Evolutionary conservation across 305 asterid genomes (phyloP).

Genomic region (Fraxinus ornus): DNA sequence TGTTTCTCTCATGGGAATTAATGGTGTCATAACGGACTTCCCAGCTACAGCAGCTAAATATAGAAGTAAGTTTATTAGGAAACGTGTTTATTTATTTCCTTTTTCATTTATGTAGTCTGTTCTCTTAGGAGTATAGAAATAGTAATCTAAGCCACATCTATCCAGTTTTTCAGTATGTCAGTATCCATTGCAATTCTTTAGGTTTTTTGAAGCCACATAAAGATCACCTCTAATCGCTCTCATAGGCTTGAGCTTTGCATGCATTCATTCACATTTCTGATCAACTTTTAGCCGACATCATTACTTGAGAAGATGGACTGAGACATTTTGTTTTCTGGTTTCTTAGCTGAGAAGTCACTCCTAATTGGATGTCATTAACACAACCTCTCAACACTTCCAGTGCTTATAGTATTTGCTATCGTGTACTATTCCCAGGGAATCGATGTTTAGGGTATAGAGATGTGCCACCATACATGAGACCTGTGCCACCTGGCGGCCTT

Average conservation of each 20-base stretch:
- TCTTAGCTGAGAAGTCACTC: background rate
- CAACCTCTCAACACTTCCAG: background rate
- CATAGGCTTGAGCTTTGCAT: background rate
- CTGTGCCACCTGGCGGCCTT: conserved; percentile 55
- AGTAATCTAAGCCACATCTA: background rate
- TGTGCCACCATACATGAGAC: conserved; percentile 47
- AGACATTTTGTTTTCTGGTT: background rate
- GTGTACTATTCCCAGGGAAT: conserved; percentile 49
- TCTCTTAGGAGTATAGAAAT: background rate
- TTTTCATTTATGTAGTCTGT: background rate
- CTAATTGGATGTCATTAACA: background rate
- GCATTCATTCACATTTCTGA: background rate
- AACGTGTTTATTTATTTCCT: background rate
- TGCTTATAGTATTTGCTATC: conserved; percentile 7
- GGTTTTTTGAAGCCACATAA: background rate
- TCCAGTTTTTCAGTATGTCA: background rate
- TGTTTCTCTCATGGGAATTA: conserved; percentile 24
- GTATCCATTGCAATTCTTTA: background rate
- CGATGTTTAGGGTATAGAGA: conserved; percentile 57
- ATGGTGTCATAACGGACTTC: conserved; percentile 60
- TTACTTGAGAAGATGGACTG: background rate
- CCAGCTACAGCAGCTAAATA: conserved; percentile 75
- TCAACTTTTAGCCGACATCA: background rate
- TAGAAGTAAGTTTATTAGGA: conserved; percentile 61
- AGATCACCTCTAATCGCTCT: background rate